Base-by-base conservation (phyloP, 129 eudicot genomes). In the Artemisia annua region DNA sequence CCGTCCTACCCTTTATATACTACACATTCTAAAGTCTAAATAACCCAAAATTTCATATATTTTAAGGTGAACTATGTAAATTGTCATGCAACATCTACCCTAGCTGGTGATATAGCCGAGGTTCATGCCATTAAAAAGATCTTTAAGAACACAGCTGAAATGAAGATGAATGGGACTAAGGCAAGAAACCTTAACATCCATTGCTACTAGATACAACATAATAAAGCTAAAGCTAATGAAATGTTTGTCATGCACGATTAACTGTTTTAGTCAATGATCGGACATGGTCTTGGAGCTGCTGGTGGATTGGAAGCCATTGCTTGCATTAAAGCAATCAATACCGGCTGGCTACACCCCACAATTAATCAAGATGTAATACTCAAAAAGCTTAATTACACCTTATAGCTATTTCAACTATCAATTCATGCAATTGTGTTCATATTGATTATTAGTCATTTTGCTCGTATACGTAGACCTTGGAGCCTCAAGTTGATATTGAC, bases 261-360 rank as follows among this genome's bases (percentile, higher is more conserved):
- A 12, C n/a, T 0, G 51, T 15, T 76, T 48, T 66, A 90, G 97
- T 88, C 95, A 7, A 85, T 91, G 91, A 91, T 85, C 16, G 97
- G 97, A 20, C 97, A 91, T 64, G 89, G 95, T 2, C 86, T 85
- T 59, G 97, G 97, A 22, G 97, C 97, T 59, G 91, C 95, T 63
- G 95, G 89, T 16, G 97, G 91, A 68, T 73, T 91, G 52, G 95
- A 91, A 86, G 96, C 96, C 61, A 88, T 91, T 71, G 92, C 85
- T 16, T 84, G 92, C 82, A 84, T 91, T 16, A 88, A 86, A 79
- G 97, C 97, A 56, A 84, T 91, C 78, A 82, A 70, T 61, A 88
- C 97, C 2, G 92, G 96, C 61, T 91, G 95, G 95, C 69, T 88
- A 59, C 92, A 91, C 84, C 95, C 97, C 35, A 87, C 97, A 13